phyloP scores from a whole-genome alignment of 1,284 basidiomycete species.

The Microbotryum violaceum region DNA sequence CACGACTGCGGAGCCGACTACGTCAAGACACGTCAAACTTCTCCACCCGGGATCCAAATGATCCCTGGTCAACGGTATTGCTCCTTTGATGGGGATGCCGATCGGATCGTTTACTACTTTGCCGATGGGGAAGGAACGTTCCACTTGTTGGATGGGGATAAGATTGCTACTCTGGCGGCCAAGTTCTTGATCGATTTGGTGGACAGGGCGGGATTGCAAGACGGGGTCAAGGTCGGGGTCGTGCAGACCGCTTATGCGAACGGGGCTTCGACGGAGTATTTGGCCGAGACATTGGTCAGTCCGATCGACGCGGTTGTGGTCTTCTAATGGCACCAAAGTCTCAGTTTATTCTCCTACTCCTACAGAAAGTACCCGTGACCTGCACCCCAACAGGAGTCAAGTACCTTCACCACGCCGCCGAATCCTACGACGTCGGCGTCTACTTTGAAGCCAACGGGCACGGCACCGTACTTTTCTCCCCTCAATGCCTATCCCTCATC shows the following conservation, averaged over 20 bases:
- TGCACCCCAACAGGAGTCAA: slow-evolving; percentile 98
- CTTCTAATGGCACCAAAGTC: neutral
- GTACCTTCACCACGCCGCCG: slow-evolving; percentile 94
- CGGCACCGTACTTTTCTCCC: slow-evolving; percentile 92
- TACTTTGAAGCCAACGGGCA: slow-evolving; percentile 99
- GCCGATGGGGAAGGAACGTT: slow-evolving; percentile 59
- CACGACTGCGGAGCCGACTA: slow-evolving; percentile 88
- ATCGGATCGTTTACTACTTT: slow-evolving; percentile 94
- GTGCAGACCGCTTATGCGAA: slow-evolving; percentile 99
- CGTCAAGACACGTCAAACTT: slow-evolving; percentile 84
- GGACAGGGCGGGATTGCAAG: slow-evolving; percentile 66
- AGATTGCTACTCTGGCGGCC: slow-evolving; percentile 90
- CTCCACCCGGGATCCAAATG: slow-evolving; percentile 64
- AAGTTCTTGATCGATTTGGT: slow-evolving; percentile 89
- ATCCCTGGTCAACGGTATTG: slow-evolving; percentile 68
- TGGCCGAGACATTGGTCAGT: slow-evolving; percentile 57
- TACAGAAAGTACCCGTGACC: slow-evolving; percentile 77
- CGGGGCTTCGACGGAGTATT: slow-evolving; percentile 89
- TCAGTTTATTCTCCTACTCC: neutral
- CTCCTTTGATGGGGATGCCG: slow-evolving; percentile 95
- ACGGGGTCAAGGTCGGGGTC: slow-evolving; percentile 67
- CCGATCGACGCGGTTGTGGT: no score
- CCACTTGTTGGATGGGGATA: slow-evolving; percentile 94
- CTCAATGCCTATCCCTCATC: slow-evolving; percentile 49
- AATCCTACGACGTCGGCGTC: slow-evolving; percentile 86